A percentile compares a stretch with the other conserved stretches of the same genome.
Conservation (phyloP, 257 asterid genomes). For the Euphrasia confusa region DNA sequence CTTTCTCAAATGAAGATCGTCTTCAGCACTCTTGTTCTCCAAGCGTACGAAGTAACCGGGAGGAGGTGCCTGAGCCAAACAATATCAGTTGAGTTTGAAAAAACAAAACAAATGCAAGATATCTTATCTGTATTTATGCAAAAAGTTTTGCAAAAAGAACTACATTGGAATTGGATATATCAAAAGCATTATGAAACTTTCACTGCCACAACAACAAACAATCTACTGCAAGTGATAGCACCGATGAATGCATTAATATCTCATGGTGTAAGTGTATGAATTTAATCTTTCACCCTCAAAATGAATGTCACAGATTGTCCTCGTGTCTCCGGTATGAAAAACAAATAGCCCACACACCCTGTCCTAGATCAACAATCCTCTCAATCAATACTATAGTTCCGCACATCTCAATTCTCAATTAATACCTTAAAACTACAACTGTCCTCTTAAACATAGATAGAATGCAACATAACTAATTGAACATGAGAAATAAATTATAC, state of each 20-base stretch:
- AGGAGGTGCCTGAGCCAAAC: conserved; percentile 68
- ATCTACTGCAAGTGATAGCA: background rate
- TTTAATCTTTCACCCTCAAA: background rate
- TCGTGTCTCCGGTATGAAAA: too few relatives aligned
- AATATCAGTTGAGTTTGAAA: conserved; percentile 15
- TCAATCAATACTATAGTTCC: conserved; percentile 4
- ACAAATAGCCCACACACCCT: too few relatives aligned
- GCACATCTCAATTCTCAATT: too few relatives aligned
- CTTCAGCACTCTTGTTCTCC: conserved; percentile 50
- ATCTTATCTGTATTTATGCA: conserved; percentile 2
- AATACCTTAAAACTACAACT: conserved; percentile 9
- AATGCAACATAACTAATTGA: conserved; percentile 4
- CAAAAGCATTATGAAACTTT: conserved; percentile 7
- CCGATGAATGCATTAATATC: conserved; percentile 6
- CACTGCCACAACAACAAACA: background rate
- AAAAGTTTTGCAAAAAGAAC: conserved; percentile 9
- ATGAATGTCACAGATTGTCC: background rate
- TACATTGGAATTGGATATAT: conserved; percentile 13
- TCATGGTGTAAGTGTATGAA: conserved; percentile 5
- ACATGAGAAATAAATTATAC: background rate
- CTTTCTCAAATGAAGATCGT: conserved; percentile 49
- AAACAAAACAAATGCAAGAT: background rate
- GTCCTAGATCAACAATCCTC: background rate
- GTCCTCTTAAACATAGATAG: conserved; percentile 1
- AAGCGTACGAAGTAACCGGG: conserved; percentile 56